A percentile compares a stretch with the other conserved stretches of the same genome.
These are phyloP conservation scores for Paxillus rubicundulus DNA, from an alignment of 768 basidiomycete species.

Conservation along the genomic window DNA sequence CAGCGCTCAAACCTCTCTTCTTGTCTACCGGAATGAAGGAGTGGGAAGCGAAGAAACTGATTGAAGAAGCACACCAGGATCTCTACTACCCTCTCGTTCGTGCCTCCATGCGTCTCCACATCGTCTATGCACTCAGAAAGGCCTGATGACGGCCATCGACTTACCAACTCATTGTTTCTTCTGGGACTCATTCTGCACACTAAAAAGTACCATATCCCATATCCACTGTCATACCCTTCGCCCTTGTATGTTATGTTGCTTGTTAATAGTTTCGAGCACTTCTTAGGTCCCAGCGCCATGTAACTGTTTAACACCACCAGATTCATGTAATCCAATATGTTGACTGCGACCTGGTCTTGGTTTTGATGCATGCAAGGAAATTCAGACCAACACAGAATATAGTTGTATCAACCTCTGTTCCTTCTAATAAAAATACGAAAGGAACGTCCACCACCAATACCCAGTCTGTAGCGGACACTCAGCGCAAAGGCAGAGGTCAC, in stretches of 20 bases:
- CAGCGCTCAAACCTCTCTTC: constrained; percentile 60
- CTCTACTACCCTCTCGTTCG: constrained; percentile 57
- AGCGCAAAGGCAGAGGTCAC: constrained; percentile 38
- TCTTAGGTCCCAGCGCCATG: constrained; percentile 32
- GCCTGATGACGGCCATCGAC: constrained; percentile 8
- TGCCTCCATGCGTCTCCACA: constrained; percentile 52
- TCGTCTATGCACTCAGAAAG: constrained; percentile 51
- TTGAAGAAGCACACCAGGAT: constrained; percentile 62
- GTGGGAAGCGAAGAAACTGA: constrained; percentile 52
- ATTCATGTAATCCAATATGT: constrained; percentile 5
- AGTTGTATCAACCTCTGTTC: constrained; percentile 61
- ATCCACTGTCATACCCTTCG: constrained; percentile 9
- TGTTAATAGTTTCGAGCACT: constrained; percentile 86
- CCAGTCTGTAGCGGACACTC: constrained; percentile 36
- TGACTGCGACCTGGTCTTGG: background rate
- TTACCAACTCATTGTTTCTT: constrained; percentile 5
- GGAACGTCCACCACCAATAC: constrained; percentile 54
- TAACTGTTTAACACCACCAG: background rate
- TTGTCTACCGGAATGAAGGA: constrained; percentile 51
- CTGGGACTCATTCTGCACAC: constrained; percentile 17
- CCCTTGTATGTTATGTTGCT: constrained; percentile 41
- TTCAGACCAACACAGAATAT: constrained; percentile 36
- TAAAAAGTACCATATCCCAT: constrained; percentile 30
- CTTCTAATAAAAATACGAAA: constrained; percentile 47
- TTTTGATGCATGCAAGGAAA: background rate